Percentiles rank a stretch among this genome's conserved stretches.
phyloP scores from a whole-genome alignment of 306 rosid species.

The Datisca glomerata region DNA sequence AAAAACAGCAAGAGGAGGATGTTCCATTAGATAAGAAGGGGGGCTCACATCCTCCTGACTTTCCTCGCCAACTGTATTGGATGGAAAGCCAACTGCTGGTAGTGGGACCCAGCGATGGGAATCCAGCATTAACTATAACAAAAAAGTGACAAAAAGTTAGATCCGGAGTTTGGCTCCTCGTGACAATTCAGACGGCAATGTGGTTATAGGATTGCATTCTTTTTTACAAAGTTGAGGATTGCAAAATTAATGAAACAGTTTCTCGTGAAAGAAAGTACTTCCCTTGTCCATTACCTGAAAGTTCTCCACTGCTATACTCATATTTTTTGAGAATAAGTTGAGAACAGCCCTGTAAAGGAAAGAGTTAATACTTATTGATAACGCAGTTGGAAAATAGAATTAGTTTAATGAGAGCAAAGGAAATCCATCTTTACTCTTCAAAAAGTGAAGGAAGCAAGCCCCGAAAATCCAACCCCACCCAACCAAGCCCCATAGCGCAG shows the following conservation, averaged over 20 bases:
- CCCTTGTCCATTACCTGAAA: slow-evolving; percentile 57
- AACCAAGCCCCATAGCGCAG: slow-evolving; percentile 99
- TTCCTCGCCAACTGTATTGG: slow-evolving; percentile 47
- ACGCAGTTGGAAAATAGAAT: neutral
- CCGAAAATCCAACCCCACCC: slow-evolving; percentile 99
- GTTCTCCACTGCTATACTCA: slow-evolving; percentile 83
- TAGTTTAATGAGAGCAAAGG: slow-evolving; percentile 9
- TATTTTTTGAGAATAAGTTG: slow-evolving; percentile 78
- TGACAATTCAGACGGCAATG: too few relatives aligned
- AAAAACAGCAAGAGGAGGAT: slow-evolving; percentile 98
- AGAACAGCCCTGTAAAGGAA: slow-evolving; percentile 73
- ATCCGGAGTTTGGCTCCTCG: too few relatives aligned
- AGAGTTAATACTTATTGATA: slow-evolving; percentile 2
- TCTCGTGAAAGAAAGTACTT: slow-evolving; percentile 3
- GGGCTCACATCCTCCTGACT: slow-evolving; percentile 85
- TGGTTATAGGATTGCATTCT: too few relatives aligned
- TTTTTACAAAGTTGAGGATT: too few relatives aligned
- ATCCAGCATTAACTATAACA: slow-evolving; percentile 72
- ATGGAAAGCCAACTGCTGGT: slow-evolving; percentile 78
- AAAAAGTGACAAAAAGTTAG: too few relatives aligned
- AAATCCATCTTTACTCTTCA: slow-evolving; percentile 54
- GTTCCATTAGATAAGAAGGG: slow-evolving; percentile 90
- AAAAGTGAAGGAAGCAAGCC: slow-evolving; percentile 92
- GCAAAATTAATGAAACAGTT: too few relatives aligned
- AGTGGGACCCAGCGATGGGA: slow-evolving; percentile 99